Conservation (phyloP, 1,284 basidiomycete genomes). For the Cryptococcus deneoformans region DNA sequence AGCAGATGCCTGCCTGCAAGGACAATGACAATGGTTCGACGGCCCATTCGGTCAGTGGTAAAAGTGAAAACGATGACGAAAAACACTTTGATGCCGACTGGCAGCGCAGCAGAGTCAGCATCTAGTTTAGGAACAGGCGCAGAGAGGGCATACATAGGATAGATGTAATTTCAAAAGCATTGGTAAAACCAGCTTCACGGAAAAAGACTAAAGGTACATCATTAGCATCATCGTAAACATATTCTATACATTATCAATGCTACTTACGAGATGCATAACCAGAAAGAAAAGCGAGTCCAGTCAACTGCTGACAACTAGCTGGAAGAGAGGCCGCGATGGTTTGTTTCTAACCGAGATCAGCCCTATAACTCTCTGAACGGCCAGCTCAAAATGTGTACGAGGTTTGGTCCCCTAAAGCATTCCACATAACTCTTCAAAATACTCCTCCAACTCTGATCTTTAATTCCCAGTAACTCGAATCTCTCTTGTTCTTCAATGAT, state of each 20-base stretch:
- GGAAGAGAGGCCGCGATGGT: conserved; percentile 18
- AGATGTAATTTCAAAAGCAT: conserved; percentile 20
- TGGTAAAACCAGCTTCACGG: conserved; percentile 17
- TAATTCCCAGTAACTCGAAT: conserved; percentile 5
- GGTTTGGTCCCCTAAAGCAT: conserved; percentile 14
- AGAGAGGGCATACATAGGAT: conserved; percentile 11
- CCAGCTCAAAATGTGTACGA: background rate
- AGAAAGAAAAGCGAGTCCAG: conserved; percentile 19
- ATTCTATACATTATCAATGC: background rate
- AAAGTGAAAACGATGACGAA: conserved; percentile 15
- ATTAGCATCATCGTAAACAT: background rate
- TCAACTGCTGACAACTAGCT: conserved; percentile 17
- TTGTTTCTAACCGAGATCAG: conserved; percentile 6
- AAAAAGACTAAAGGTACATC: conserved; percentile 14
- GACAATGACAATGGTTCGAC: conserved; percentile 17
- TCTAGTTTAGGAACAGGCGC: background rate
- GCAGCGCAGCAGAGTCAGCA: background rate
- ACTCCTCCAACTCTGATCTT: conserved; percentile 8
- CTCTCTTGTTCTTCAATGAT: conserved; percentile 15
- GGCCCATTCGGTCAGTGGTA: conserved; percentile 20
- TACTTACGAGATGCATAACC: conserved; percentile 14
- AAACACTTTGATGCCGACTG: conserved; percentile 16
- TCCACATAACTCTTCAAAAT: conserved; percentile 12
- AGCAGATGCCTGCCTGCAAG: conserved; percentile 5
- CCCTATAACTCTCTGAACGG: background rate